Evolutionary conservation across 164 flowering plant genomes (phyloP).

Genomic region (Tinospora cordifolia): DNA sequence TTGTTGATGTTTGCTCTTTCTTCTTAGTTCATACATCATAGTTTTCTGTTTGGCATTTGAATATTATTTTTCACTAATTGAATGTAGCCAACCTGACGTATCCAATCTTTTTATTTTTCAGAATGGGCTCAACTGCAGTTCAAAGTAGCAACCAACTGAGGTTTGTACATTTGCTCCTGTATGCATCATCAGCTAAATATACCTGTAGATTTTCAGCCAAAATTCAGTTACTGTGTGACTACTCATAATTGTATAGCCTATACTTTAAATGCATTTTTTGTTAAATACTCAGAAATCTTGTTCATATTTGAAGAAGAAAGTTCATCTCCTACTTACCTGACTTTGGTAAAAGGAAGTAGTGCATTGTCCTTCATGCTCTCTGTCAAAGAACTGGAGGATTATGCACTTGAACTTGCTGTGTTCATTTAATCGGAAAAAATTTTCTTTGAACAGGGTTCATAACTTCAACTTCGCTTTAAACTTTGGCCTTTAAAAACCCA

Average conservation of each 20-base stretch:
- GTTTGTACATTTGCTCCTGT: constrained; percentile 25
- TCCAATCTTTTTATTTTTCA: constrained; percentile 20
- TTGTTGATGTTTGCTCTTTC: not conserved
- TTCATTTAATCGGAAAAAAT: not conserved
- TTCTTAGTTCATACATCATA: not conserved
- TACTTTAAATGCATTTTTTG: not conserved
- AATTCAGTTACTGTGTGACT: not conserved
- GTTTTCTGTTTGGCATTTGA: not conserved
- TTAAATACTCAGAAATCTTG: not conserved
- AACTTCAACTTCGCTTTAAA: too few species aligned
- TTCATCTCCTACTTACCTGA: too few species aligned
- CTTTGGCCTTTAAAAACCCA: too few species aligned
- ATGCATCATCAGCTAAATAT: not conserved
- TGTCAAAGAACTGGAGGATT: too few species aligned
- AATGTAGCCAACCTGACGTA: constrained; percentile 1
- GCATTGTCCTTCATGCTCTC: too few species aligned
- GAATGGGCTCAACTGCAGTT: constrained; percentile 45
- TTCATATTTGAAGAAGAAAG: not conserved
- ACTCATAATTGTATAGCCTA: not conserved
- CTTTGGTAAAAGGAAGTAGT: too few species aligned
- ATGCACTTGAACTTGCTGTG: not conserved
- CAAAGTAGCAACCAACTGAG: constrained; percentile 63
- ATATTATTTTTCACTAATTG: not conserved
- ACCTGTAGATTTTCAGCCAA: not conserved
- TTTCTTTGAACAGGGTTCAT: too few species aligned